Conservation (phyloP, 2,329 filamentous ascomycete genomes). For the Amylocarpus encephaloides region DNA sequence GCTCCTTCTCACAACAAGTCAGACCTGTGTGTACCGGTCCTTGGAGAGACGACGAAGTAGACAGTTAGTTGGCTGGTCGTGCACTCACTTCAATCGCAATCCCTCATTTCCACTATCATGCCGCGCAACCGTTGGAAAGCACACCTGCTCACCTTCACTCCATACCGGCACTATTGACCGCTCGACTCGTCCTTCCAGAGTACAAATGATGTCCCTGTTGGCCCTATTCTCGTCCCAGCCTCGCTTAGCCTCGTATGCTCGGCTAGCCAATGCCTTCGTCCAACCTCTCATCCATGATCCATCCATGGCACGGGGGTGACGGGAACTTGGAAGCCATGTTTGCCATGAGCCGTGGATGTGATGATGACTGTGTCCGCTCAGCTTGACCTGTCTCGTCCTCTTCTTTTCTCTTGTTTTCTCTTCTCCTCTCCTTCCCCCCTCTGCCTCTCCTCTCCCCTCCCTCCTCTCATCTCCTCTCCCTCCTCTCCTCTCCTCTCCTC, state of each 20-base stretch:
- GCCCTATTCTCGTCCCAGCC: not conserved
- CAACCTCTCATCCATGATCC: not conserved
- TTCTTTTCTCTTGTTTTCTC: no score
- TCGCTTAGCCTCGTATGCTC: not conserved
- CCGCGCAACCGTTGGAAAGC: not conserved
- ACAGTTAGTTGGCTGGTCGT: not conserved
- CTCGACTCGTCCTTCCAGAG: conserved; percentile 1
- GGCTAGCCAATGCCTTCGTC: conserved; percentile 1
- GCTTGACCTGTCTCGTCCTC: conserved; percentile 4
- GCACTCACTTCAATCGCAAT: not conserved
- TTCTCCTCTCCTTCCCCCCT: no score
- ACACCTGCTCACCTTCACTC: not conserved
- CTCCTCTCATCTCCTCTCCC: no score
- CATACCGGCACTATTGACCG: not conserved
- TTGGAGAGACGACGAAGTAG: not conserved
- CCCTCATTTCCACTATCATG: not conserved
- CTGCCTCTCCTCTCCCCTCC: no score
- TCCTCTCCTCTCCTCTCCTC: no score
- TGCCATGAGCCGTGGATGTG: not conserved
- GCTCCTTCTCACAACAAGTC: no score
- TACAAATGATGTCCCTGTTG: not conserved
- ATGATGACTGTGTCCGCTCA: conserved; percentile 2
- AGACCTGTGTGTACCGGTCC: no score
- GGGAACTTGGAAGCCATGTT: no score
- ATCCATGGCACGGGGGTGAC: not conserved